Evolutionary conservation across 139 green algal species (phyloP), one percentile per base, ranked within the genome.

Genomic region (Microglena sp.): DNA sequence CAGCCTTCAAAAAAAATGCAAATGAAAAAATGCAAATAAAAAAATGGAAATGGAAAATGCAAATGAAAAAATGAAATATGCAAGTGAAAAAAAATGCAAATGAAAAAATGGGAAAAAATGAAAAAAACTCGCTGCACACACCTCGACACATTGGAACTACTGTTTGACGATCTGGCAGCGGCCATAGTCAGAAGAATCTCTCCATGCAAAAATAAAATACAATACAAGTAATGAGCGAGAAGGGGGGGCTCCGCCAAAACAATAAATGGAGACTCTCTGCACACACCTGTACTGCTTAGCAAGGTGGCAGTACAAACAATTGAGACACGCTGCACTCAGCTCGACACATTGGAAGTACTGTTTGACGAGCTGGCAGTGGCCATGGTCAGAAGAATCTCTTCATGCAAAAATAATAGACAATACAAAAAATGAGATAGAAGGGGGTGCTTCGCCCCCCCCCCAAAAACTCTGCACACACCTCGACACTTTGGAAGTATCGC

Each of bases 151-250:
- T 29, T 71, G 61, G 29, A 92, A 88, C 65, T 95, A 92, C 31
- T 81, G 66, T 69, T 85, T 84, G 5, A 95, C 87, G 11, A 95
- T 77, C 58, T 73, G 67, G 44, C 43, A 66, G 11, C 87, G 73
- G 2, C 65, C 70, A 11, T 18, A 11, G 15, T 18, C 40, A 18
- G n/a, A n/a, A n/a, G n/a, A n/a, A n/a, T n/a, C n/a, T n/a, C 40
- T 50, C 40, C 40, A 7, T 36, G 8, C 55, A 27, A 26, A 33
- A 29, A 62, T 7, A 6, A 6, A 33, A 21, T 15, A 6, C 27
- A n/a, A 5, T 5, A 7, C 15, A 50, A 50, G 40, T 24, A 18
- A 50, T 11, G 40, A 18, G 40, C 15, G 40, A 50, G 40, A 18
- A 18, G 40, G 40, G 40, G 40, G 18, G 40, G 11, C 15, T 24